Evolutionary conservation across 2,329 filamentous ascomycete species (phyloP).

Genomic region (Fusarium sp.): DNA sequence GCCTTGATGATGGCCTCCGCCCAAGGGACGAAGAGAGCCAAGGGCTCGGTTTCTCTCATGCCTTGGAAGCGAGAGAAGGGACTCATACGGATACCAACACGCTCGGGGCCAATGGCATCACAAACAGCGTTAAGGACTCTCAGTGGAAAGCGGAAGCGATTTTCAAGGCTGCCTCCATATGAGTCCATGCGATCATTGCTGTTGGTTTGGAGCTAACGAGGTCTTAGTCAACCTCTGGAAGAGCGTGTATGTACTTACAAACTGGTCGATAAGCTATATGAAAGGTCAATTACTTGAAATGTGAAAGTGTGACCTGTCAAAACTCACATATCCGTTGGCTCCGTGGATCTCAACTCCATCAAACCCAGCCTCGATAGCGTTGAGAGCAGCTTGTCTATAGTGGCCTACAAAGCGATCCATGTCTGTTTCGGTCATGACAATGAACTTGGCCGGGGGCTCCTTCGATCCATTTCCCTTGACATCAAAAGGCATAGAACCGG

Average conservation of each 20-base stretch:
- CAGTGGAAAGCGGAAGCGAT: constrained; percentile 63
- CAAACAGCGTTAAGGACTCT: constrained; percentile 63
- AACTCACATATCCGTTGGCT: constrained; percentile 70
- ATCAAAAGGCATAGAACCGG: constrained; percentile 34
- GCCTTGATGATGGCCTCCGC: constrained; percentile 66
- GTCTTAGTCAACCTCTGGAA: constrained; percentile 1
- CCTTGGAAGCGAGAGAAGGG: constrained; percentile 73
- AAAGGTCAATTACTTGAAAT: constrained; percentile 8
- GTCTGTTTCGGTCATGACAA: constrained; percentile 72
- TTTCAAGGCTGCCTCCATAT: constrained; percentile 68
- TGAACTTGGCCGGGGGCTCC: constrained; percentile 45
- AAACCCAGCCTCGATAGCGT: constrained; percentile 74
- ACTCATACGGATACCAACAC: constrained; percentile 68
- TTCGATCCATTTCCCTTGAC: constrained; percentile 13
- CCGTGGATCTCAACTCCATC: constrained; percentile 76
- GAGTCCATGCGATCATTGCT: constrained; percentile 65
- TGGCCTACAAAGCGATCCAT: constrained; percentile 73
- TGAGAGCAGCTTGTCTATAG: constrained; percentile 67
- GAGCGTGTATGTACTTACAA: constrained; percentile 54
- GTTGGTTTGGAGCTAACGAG: constrained; percentile 54
- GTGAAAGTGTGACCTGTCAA: too few relatives aligned
- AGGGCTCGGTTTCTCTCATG: constrained; percentile 73
- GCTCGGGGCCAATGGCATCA: constrained; percentile 64
- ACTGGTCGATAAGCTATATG: constrained; percentile 64
- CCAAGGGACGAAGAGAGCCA: constrained; percentile 63